Conservation (phyloP, 2,329 filamentous ascomycete species). For the Davidsoniella eucalypti region DNA sequence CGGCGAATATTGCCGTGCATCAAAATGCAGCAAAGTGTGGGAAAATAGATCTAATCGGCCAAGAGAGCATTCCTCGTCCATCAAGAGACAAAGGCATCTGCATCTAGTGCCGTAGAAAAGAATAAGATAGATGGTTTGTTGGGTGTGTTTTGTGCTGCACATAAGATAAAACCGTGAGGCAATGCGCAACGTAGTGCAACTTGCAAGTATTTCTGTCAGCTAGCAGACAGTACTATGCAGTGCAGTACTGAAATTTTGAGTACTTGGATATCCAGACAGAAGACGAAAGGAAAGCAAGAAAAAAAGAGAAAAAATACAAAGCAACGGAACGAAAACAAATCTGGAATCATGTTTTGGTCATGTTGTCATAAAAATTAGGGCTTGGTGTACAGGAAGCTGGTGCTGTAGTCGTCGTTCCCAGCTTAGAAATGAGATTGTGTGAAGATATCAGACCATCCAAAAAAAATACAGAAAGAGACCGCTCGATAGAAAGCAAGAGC, state of each 20-base stretch:
- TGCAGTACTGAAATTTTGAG: not conserved
- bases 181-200: conserved; percentile 6
- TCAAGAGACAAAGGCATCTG: not conserved
- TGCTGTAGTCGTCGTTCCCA: not conserved
- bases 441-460: not conserved
- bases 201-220: not conserved
- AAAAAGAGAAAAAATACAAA: not conserved
- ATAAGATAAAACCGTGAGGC: not conserved
- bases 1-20: conserved; percentile 1
- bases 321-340: not conserved
- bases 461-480: not conserved
- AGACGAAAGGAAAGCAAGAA: not conserved
- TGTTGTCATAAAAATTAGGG: not conserved
- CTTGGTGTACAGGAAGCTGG: not conserved
- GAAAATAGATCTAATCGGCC: not conserved
- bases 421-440: not conserved
- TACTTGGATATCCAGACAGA: not conserved
- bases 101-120: not conserved
- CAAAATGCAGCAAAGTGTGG: conserved; percentile 6
- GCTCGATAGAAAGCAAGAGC: not conserved
- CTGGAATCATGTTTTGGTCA: not conserved
- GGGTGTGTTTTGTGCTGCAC: not conserved
- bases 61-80: too few relatives aligned
- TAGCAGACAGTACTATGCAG: not conserved
- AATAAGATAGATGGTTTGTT: not conserved